Evolutionary conservation across 192 early-diverging fungal species (phyloP).

Genomic region (Mortierella claussenii): DNA sequence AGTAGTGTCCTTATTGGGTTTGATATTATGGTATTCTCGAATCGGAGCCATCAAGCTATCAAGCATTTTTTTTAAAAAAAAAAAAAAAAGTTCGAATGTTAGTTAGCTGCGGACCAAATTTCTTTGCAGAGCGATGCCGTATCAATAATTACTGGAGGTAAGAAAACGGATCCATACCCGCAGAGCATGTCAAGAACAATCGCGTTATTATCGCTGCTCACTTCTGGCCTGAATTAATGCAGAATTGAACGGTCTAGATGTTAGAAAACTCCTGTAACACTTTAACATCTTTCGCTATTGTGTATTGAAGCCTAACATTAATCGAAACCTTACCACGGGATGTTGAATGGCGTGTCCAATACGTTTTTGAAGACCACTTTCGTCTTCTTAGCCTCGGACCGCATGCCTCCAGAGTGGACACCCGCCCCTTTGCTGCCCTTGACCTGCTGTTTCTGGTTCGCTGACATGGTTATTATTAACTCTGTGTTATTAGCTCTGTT

Average conservation of each 20-base stretch:
- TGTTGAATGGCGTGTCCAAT: conserved; percentile 42
- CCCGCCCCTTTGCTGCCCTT: conserved; percentile 15
- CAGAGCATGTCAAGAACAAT: conserved; percentile 44
- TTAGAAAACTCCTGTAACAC: too few relatives aligned
- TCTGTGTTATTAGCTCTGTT: too few relatives aligned
- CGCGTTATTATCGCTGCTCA: conserved; percentile 16
- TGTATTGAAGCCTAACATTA: too few relatives aligned
- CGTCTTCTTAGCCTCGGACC: conserved; percentile 41
- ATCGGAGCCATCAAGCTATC: conserved; percentile 31
- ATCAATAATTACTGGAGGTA: not conserved
- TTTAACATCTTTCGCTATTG: too few relatives aligned
- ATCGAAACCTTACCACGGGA: conserved; percentile 42
- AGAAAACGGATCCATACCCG: conserved; percentile 19
- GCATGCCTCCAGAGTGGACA: conserved; percentile 26
- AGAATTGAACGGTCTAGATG: too few relatives aligned
- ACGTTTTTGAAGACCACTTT: conserved; percentile 36
- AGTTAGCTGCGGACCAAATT: not conserved
- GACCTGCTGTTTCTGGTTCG: conserved; percentile 12
- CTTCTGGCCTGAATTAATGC: conserved; percentile 25
- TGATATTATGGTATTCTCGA: conserved; percentile 8
- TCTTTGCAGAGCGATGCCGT: not conserved
- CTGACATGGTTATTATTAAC: not conserved
- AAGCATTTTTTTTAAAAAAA: not conserved
- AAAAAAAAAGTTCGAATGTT: too few relatives aligned
- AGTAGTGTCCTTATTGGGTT: not conserved